Base-by-base conservation (phyloP, 1,284 basidiomycete species). In the Ustilago bromivora region DNA sequence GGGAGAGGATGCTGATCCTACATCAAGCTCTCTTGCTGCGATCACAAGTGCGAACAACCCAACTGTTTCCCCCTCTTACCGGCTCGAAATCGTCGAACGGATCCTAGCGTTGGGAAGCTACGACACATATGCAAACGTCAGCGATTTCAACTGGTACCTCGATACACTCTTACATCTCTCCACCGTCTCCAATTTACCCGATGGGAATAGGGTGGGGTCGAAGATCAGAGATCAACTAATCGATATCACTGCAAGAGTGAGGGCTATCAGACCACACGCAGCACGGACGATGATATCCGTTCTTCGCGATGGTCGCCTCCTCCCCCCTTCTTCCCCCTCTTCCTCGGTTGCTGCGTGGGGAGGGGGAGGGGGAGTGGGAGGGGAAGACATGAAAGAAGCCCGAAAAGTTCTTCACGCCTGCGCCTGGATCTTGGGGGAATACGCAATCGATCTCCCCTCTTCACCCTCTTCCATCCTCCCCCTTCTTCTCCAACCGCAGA, bases 61-160 rank as follows among this genome's bases (percentile, higher is more conserved):
- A 59, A 82, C 81, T 17, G 91, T 92, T 8, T 90, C 93, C 0
- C 87, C 88, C 0, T 91, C 93, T 5, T 97, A 98, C 84, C 92
- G 95, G 11, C 89, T 94, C 28, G 90, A 92, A 63, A 90, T 98
- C 38, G 90, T 93, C 0, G 91, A 93, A 73, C 89, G 91, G 9
- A 92, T 98, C 68, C 89, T 98, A n/a, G 87, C 89, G 28, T 92
- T 97, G 78, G 93, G 94, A 71, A 92, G 93, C 6, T 89, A 90
- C 69, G 91, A 92, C 65, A 92, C 92, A 8, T 99, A 97, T 82
- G 91, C 92, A 61, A 92, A 96, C 82, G 90, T 99, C 41, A 89
- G 90, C 43, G 95, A 98, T 87, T 98, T 98, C 84, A 92, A 96
- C 82, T 99, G 97, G 97, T 97, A 95, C 84, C 89, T 98, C 32